phyloP scores from a whole-genome alignment of 345 rosid species.

The Odontarrhena argentea region DNA sequence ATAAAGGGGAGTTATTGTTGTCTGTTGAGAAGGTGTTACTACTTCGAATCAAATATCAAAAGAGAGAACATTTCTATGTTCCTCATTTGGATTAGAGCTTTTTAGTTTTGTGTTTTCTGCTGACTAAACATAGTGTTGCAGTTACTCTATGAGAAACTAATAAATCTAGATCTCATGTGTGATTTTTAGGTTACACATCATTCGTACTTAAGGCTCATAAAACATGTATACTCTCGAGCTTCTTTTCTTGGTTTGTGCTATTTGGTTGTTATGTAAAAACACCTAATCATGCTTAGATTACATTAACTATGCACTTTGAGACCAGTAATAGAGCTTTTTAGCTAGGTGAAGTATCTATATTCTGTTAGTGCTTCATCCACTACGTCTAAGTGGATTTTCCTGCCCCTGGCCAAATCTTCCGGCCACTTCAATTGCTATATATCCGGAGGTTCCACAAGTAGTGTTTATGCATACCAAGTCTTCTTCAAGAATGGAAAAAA shows the following conservation, averaged over 20 bases:
- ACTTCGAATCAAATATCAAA: slow-evolving; percentile 21
- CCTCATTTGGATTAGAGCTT: slow-evolving; percentile 16
- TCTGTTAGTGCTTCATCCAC: slow-evolving; percentile 69
- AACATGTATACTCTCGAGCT: neutral
- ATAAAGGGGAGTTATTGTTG: slow-evolving; percentile 27
- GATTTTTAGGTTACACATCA: too few species aligned
- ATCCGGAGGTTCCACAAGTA: slow-evolving; percentile 29
- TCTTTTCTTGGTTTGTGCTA: slow-evolving; percentile 8
- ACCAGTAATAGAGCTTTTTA: slow-evolving; percentile 31
- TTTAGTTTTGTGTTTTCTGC: neutral
- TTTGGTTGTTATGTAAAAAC: slow-evolving; percentile 40
- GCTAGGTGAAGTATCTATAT: slow-evolving; percentile 50
- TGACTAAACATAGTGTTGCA: neutral
- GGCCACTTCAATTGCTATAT: slow-evolving; percentile 47
- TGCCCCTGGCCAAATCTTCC: slow-evolving; percentile 22
- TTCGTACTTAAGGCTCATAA: too few species aligned
- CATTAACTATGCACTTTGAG: slow-evolving; percentile 32
- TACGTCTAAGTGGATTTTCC: slow-evolving; percentile 43
- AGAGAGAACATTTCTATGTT: slow-evolving; percentile 13
- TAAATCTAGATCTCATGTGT: too few species aligned
- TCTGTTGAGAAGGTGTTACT: neutral
- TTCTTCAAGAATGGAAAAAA: slow-evolving; percentile 44
- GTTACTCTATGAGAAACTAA: too few species aligned
- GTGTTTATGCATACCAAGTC: slow-evolving; percentile 33
- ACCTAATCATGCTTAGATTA: slow-evolving; percentile 40